phyloP scores from a whole-genome alignment of 305 asterid genomes.

The Fraxinus velutina region DNA sequence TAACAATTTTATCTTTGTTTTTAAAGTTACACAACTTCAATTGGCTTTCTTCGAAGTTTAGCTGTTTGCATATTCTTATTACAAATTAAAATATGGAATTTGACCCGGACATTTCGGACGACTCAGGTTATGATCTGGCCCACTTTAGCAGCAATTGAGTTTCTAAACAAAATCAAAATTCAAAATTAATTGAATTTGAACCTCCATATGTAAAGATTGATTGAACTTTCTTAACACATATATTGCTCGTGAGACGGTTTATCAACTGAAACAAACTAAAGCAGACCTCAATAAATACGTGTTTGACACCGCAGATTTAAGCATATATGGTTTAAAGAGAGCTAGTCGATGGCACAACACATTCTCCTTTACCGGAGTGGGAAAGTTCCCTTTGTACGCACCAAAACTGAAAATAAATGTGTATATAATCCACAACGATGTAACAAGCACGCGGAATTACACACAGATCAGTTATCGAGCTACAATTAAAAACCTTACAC shows the following conservation, averaged over 20 bases:
- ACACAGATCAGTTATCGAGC: neutral
- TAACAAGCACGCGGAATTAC: neutral
- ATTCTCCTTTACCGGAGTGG: neutral
- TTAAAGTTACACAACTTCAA: neutral
- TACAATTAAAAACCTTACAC: neutral
- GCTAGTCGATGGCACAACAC: neutral
- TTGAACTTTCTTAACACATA: neutral
- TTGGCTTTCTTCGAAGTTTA: neutral
- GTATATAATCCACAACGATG: neutral
- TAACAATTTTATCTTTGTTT: neutral
- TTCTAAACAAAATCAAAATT: neutral
- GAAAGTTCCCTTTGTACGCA: neutral
- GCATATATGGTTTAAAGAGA: neutral
- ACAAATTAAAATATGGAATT: neutral
- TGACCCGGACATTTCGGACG: neutral
- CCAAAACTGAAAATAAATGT: neutral
- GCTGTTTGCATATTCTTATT: neutral
- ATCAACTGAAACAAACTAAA: neutral
- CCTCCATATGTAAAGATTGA: neutral
- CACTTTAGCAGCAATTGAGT: neutral
- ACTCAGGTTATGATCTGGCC: neutral
- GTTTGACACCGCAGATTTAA: neutral
- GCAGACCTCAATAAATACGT: neutral
- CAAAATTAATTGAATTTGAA: neutral
- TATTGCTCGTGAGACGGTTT: neutral